phyloP scores from a whole-genome alignment of 257 asterid species.

The Prunella vulgaris region DNA sequence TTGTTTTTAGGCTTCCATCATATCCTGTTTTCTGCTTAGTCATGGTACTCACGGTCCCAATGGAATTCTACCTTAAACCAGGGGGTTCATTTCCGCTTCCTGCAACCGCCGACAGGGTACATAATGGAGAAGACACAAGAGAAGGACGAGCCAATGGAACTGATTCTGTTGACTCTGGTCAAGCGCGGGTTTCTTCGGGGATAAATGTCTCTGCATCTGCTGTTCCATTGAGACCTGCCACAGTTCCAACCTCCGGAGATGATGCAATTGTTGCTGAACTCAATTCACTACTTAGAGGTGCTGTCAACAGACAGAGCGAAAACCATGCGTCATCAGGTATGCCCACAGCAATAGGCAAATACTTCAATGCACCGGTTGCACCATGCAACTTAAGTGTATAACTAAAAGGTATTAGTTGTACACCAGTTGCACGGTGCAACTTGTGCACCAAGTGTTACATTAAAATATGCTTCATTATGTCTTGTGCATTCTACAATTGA shows the following conservation, averaged over 20 bases:
- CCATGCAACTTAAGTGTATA: neutral
- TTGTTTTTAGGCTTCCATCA: neutral
- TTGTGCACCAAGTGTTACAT: neutral
- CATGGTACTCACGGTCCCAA: constrained; percentile 4
- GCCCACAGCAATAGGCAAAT: neutral
- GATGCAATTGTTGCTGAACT: constrained; percentile 27
- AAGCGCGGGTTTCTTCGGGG: constrained; percentile 37
- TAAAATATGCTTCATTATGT: neutral
- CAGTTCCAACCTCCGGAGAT: constrained; percentile 20
- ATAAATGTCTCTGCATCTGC: constrained; percentile 30
- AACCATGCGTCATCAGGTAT: constrained; percentile 39
- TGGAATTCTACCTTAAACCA: constrained; percentile 19
- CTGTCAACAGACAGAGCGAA: constrained; percentile 27
- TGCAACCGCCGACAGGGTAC: constrained; percentile 41
- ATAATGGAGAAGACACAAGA: constrained; percentile 47
- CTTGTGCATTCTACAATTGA: neutral
- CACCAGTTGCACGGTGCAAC: no score
- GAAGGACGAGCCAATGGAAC: constrained; percentile 44
- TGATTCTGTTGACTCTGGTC: constrained; percentile 46
- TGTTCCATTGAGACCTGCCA: constrained; percentile 38
- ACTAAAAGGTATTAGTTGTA: neutral
- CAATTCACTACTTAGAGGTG: constrained; percentile 34
- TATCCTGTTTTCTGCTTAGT: neutral
- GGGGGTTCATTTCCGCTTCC: constrained; percentile 53
- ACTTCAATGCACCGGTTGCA: no score